Conservation (phyloP, 768 basidiomycete species). For the Leccinellum albellum region DNA sequence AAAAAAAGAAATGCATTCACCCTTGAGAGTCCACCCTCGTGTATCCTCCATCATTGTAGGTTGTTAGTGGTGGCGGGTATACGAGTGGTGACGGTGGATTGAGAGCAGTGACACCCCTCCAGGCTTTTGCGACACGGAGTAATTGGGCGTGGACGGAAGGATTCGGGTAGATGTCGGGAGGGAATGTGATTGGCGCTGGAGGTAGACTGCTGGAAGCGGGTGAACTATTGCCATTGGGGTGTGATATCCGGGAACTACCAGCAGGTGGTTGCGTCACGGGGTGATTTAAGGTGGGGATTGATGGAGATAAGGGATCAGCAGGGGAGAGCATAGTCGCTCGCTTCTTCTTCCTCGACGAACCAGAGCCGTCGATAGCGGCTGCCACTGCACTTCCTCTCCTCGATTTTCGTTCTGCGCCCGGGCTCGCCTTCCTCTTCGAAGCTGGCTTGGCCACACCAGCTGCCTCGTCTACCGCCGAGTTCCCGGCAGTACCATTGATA, state of each 20-base stretch:
- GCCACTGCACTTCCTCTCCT: conserved; percentile 33
- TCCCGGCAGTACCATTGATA: conserved; percentile 16
- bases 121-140: conserved; percentile 55
- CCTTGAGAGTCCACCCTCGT: conserved; percentile 26
- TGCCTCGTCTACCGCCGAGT: conserved; percentile 17
- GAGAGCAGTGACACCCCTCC: conserved; percentile 67
- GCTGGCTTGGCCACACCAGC: conserved; percentile 20
- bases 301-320: conserved; percentile 17
- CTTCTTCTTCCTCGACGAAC: conserved; percentile 35
- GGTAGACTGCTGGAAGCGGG: conserved; percentile 9
- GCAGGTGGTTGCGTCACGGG: conserved; percentile 13
- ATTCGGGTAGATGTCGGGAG: conserved; percentile 27
- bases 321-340: conserved; percentile 36
- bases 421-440: conserved; percentile 35
- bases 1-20: conserved; percentile 17
- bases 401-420: conserved; percentile 38
- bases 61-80: conserved; percentile 22
- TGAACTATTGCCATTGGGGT: conserved; percentile 5
- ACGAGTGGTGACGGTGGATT: conserved; percentile 23
- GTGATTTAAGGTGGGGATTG: conserved; percentile 11
- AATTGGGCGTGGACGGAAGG: conserved; percentile 46
- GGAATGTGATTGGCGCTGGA: conserved; percentile 37
- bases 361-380: conserved; percentile 33
- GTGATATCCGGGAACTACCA: conserved; percentile 17
- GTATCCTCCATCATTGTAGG: conserved; percentile 20